phyloP scores from a whole-genome alignment of 2,329 filamentous ascomycete genomes.

The Simplicillium aogashimaense region DNA sequence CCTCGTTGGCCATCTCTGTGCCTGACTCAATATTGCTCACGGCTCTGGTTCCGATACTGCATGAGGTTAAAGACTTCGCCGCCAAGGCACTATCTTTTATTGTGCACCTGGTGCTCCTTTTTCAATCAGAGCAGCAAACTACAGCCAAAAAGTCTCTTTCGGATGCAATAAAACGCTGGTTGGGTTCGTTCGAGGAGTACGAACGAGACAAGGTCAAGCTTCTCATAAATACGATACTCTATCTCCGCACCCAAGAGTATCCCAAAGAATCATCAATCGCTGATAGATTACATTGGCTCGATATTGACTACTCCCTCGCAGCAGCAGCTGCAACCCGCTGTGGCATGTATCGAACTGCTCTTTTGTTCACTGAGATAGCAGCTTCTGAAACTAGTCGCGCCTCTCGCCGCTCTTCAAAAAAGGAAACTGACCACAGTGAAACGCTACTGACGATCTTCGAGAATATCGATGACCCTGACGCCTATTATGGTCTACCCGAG shows the following conservation, averaged over 20 bases:
- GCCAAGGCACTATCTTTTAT: conserved; percentile 72
- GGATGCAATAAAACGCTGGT: conserved; percentile 51
- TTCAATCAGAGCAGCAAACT: conserved; percentile 54
- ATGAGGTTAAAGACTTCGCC: conserved; percentile 58
- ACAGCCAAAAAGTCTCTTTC: conserved; percentile 55
- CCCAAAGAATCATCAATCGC: conserved; percentile 69
- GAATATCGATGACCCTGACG: conserved; percentile 90
- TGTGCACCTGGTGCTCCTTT: conserved; percentile 68
- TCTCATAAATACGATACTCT: conserved; percentile 71
- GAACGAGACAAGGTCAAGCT: conserved; percentile 58
- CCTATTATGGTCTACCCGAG: conserved; percentile 86
- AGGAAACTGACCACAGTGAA: conserved; percentile 48
- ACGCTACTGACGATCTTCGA: conserved; percentile 77
- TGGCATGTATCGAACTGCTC: conserved; percentile 76
- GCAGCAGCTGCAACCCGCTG: conserved; percentile 66
- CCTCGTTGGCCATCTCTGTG: conserved; percentile 50
- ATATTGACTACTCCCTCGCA: conserved; percentile 64
- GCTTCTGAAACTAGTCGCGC: conserved; percentile 44
- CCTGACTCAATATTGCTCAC: conserved; percentile 58
- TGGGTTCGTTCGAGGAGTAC: conserved; percentile 29
- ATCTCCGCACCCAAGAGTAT: conserved; percentile 71
- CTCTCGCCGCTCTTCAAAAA: conserved; percentile 58
- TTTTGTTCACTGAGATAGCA: conserved; percentile 72
- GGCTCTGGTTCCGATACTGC: conserved; percentile 56
- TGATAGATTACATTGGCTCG: conserved; percentile 76